Evolutionary conservation across 768 basidiomycete genomes (phyloP).

Genomic region (Pleurotus sapidus): DNA sequence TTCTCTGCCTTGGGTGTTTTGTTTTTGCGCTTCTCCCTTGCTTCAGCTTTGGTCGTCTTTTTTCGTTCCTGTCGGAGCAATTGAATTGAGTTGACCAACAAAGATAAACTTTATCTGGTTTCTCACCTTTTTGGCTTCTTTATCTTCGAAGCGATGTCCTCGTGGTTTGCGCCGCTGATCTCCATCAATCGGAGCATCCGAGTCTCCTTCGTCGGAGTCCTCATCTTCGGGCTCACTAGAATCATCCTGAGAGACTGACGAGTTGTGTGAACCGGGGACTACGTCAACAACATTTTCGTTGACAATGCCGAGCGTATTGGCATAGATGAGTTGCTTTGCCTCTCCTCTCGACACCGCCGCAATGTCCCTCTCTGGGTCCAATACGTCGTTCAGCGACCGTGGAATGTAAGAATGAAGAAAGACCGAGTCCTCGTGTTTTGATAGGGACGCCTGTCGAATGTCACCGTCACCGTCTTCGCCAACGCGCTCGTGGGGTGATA

Average conservation of each 20-base stretch:
- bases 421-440: constrained; percentile 78
- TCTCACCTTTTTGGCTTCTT: constrained; percentile 82
- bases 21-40: constrained; percentile 81
- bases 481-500: not conserved
- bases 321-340: constrained; percentile 77
- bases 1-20: constrained; percentile 98
- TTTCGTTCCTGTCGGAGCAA: constrained; percentile 73
- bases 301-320: constrained; percentile 81
- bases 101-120: not conserved
- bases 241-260: constrained; percentile 15
- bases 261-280: constrained; percentile 12
- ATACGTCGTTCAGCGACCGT: constrained; percentile 86
- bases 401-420: constrained; percentile 94
- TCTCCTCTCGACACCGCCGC: constrained; percentile 70
- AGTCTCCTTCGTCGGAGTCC: constrained; percentile 29
- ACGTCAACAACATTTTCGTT: constrained; percentile 24
- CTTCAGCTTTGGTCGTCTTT: constrained; percentile 82
- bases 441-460: constrained; percentile 16
- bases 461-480: constrained; percentile 18
- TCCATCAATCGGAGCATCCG: constrained; percentile 21
- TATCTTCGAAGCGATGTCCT: constrained; percentile 92
- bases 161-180: constrained; percentile 58
- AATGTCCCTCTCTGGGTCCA: constrained; percentile 92
- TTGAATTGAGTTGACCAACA: not conserved
- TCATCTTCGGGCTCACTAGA: constrained; percentile 20